Conservation (phyloP, 108 stramenopile genomes). For the Pseudonitzschia multistriata region DNA sequence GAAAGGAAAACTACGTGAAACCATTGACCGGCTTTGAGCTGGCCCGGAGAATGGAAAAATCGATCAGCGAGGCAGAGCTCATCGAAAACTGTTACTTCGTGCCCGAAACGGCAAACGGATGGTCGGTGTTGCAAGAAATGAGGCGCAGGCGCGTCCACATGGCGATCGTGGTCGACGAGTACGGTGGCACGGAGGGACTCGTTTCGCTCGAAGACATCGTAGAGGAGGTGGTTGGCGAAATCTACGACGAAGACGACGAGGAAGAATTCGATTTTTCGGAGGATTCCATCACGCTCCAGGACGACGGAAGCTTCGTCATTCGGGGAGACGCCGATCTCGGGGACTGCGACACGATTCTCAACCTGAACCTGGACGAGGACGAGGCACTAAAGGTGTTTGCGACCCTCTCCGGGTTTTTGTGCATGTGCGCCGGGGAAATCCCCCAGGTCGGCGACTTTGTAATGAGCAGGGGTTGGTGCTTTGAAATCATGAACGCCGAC, state of each 20-base stretch:
- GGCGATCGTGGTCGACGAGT: constrained; percentile 98
- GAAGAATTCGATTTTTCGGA: constrained; percentile 87
- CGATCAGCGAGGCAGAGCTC: constrained; percentile 78
- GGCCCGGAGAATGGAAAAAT: constrained; percentile 76
- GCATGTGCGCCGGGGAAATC: constrained; percentile 94
- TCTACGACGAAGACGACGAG: constrained; percentile 90
- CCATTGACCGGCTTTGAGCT: constrained; percentile 76
- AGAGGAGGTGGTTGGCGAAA: constrained; percentile 94
- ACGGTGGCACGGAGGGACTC: constrained; percentile 96
- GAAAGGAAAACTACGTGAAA: constrained; percentile 61
- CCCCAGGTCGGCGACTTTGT: constrained; percentile 89
- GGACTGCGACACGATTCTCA: constrained; percentile 88
- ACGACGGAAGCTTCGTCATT: constrained; percentile 86
- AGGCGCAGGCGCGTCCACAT: constrained; percentile 90
- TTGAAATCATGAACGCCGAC: constrained; percentile 85
- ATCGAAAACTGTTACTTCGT: constrained; percentile 96
- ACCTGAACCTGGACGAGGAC: constrained; percentile 79
- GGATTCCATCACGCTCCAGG: constrained; percentile 84
- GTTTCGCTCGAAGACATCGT: constrained; percentile 96
- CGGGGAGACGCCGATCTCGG: constrained; percentile 94
- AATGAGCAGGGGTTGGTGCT: constrained; percentile 87
- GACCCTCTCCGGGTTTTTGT: constrained; percentile 90
- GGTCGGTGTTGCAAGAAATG: constrained; percentile 97
- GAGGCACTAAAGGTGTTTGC: constrained; percentile 88
- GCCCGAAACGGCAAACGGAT: constrained; percentile 94